Conservation (phyloP, 139 green algal species). For the Asterochloris sp. region DNA sequence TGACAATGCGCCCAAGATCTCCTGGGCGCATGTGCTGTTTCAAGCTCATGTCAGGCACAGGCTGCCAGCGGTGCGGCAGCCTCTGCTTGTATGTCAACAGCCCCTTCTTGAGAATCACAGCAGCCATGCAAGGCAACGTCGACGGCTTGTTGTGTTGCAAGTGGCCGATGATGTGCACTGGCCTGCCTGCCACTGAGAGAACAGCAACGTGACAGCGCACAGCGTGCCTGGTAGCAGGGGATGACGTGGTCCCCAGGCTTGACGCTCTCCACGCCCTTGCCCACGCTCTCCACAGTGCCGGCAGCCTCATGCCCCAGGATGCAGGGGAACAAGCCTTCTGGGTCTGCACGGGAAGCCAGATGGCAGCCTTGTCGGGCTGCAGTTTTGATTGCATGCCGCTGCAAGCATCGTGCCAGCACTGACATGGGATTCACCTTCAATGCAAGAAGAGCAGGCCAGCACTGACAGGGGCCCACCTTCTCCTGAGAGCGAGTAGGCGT, state of each 20-base stretch:
- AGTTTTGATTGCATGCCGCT: background rate
- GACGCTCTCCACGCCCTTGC: constrained; percentile 73
- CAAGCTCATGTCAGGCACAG: background rate
- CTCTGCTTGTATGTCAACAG: too few species aligned
- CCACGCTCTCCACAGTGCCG: constrained; percentile 94
- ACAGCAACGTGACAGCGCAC: too few species aligned
- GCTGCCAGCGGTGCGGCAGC: too few species aligned
- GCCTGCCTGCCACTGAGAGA: too few species aligned
- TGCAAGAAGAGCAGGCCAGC: background rate
- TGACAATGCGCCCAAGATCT: too few species aligned
- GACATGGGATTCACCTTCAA: background rate
- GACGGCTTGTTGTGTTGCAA: too few species aligned
- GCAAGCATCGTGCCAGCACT: background rate
- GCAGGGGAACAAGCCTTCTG: constrained; percentile 91
- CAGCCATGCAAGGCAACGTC: too few species aligned
- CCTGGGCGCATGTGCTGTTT: too few species aligned
- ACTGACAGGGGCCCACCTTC: constrained; percentile 20
- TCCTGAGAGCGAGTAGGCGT: constrained; percentile 90
- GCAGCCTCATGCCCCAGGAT: constrained; percentile 97
- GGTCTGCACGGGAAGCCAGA: constrained; percentile 25
- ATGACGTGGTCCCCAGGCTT: constrained; percentile 89
- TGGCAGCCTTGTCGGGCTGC: background rate
- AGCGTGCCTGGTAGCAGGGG: constrained; percentile 82
- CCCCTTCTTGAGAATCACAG: too few species aligned
- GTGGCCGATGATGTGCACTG: too few species aligned